Conservation (phyloP, 129 eudicot species). For the Dittrichia graveolens region DNA sequence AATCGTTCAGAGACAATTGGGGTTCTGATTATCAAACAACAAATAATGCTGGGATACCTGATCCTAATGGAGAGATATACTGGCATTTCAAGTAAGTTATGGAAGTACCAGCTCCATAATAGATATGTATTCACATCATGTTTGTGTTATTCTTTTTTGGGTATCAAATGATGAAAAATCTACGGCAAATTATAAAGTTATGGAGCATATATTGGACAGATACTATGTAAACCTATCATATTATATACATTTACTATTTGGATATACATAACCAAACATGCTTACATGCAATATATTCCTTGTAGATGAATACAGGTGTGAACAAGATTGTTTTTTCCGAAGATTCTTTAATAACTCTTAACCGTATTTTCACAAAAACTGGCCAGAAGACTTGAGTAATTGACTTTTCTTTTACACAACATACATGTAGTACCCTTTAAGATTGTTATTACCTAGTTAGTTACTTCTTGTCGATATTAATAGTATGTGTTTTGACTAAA, state of each 20-base stretch:
- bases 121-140: background rate
- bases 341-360: background rate
- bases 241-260: constrained; percentile 7
- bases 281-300: background rate
- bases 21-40: constrained; percentile 76
- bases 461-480: constrained; percentile 8
- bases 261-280: background rate
- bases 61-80: constrained; percentile 76
- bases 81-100: constrained; percentile 89
- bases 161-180: constrained; percentile 2
- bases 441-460: constrained; percentile 14
- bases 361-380: background rate
- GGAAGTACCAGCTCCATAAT: background rate
- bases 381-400: constrained; percentile 11
- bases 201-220: constrained; percentile 3
- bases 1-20: constrained; percentile 83
- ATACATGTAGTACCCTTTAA: constrained; percentile 12
- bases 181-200: background rate
- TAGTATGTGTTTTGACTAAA: background rate
- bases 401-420: background rate
- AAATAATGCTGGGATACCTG: constrained; percentile 93
- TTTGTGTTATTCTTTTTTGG: background rate
- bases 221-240: background rate
- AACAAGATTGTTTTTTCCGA: background rate
- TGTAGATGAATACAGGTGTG: constrained; percentile 10